These are phyloP conservation scores for Kodamaea suecica DNA, from an alignment of 1,139 yeast genomes.

Conservation along the genomic window DNA sequence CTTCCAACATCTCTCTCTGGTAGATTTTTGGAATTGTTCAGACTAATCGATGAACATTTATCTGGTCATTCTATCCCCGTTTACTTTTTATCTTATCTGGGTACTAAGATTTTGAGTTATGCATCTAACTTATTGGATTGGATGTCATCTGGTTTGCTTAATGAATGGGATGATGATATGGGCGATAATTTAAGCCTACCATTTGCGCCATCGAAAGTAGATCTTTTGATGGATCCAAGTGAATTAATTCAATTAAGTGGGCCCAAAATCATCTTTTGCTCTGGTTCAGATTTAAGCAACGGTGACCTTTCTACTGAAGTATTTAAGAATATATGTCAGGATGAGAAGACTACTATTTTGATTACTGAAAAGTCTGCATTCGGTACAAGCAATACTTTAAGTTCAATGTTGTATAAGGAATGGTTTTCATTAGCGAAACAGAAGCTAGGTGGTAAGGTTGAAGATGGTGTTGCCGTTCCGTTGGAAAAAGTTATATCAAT, in stretches of 20 bases:
- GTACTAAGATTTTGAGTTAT: constrained; percentile 72
- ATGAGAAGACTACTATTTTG: constrained; percentile 65
- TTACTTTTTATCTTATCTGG: constrained; percentile 71
- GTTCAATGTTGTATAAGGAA: constrained; percentile 43
- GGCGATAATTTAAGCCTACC: constrained; percentile 55
- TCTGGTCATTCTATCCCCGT: constrained; percentile 65
- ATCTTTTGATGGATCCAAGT: constrained; percentile 52
- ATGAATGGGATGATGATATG: constrained; percentile 62
- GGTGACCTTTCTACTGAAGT: constrained; percentile 64
- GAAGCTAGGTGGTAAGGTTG: constrained; percentile 38
- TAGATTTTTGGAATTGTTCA: constrained; percentile 75
- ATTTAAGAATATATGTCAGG: constrained; percentile 57
- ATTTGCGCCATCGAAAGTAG: constrained; percentile 63
- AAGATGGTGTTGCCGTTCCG: constrained; percentile 60
- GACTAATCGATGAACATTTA: constrained; percentile 61
- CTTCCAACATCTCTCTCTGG: constrained; percentile 86
- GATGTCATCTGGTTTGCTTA: constrained; percentile 81
- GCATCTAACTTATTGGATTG: constrained; percentile 92
- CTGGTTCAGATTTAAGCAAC: constrained; percentile 64
- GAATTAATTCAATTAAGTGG: constrained; percentile 59
- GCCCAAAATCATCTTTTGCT: constrained; percentile 79
- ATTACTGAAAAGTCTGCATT: constrained; percentile 61
- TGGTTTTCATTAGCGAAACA: constrained; percentile 52
- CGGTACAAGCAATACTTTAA: constrained; percentile 24
- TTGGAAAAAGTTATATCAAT: constrained; percentile 38